Evolutionary conservation across 768 basidiomycete species (phyloP), one percentile per base, ranked within the genome.

Genomic region (Baorangia bicolor): DNA sequence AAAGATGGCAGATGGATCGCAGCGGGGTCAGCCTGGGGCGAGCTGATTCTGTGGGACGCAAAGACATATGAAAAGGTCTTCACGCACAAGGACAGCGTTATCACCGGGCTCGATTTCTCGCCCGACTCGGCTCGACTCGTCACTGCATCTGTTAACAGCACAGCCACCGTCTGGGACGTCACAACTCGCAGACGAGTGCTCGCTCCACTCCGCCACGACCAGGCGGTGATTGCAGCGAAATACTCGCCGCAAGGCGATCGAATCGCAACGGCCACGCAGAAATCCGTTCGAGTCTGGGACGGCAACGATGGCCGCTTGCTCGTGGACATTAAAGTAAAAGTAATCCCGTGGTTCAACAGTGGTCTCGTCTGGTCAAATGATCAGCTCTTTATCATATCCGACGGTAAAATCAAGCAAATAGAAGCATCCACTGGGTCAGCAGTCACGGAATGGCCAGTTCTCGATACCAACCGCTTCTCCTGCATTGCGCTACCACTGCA

Each of bases 61-160:
- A 33, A 44, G 31, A 21, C 25, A 5, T 42, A 38, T 35, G 27
- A 25, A 23, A 20, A n/a, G 4, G 34, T 35, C 9, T 52, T 44
- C 2, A 18, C 4, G 11, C 34, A 23, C 25, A 1, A 2, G 34
- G 4, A 20, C 11, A 16, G 2, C 2, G 37, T 27, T 13, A 16
- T 37, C 16, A 1, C 6, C 12, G 54, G 8, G 2, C 12, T 57
- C 25, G 56, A 57, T 25, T 53, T 53, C 45, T 48, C 56, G n/a
- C 51, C 56, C 13, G 47, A 57, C 46, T 34, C 51, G 21, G 49
- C 46, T 0, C 46, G 38, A 7, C 40, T 57, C n/a, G 40, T 53
- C n/a, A 4, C 12, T 30, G 35, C 23, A 16, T 21, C 28, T 2
- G 4, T 2, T 1, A 12, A 52, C 10, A 4, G 14, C 27, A 55